Conservation (phyloP, 2,329 filamentous ascomycete genomes). For the Fusarium torreyae region DNA sequence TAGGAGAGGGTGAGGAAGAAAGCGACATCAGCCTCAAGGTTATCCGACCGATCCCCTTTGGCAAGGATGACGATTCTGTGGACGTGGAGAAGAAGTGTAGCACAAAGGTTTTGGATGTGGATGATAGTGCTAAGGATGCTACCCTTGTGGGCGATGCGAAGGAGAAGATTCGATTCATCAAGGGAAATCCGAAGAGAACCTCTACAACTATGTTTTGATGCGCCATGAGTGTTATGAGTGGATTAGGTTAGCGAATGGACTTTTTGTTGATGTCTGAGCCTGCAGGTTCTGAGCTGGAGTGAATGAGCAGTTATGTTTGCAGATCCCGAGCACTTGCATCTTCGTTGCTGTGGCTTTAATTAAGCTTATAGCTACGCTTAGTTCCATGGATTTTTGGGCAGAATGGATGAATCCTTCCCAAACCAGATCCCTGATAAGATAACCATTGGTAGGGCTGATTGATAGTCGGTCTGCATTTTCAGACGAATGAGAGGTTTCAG, state of each 20-base stretch:
- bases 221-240: background rate
- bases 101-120: conserved; percentile 59
- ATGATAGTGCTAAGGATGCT: conserved; percentile 63
- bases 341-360: background rate
- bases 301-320: background rate
- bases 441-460: no score
- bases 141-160: conserved; percentile 55
- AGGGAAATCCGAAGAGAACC: conserved; percentile 45
- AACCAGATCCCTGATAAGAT: no score
- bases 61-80: conserved; percentile 42
- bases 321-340: background rate
- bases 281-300: no score
- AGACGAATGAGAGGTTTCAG: no score
- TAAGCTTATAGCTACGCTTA: conserved; percentile 18
- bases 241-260: background rate
- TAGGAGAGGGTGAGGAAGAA: conserved; percentile 50
- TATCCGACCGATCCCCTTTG: conserved; percentile 57
- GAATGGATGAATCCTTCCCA: no score
- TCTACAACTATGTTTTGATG: conserved; percentile 22
- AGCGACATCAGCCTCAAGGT: conserved; percentile 59
- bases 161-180: conserved; percentile 57
- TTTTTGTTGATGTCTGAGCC: background rate
- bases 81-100: conserved; percentile 48
- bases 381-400: background rate
- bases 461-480: no score